These are phyloP conservation scores for Heliosperma pusillum DNA, from an alignment of 148 eudicot genomes.

Conservation along the genomic window DNA sequence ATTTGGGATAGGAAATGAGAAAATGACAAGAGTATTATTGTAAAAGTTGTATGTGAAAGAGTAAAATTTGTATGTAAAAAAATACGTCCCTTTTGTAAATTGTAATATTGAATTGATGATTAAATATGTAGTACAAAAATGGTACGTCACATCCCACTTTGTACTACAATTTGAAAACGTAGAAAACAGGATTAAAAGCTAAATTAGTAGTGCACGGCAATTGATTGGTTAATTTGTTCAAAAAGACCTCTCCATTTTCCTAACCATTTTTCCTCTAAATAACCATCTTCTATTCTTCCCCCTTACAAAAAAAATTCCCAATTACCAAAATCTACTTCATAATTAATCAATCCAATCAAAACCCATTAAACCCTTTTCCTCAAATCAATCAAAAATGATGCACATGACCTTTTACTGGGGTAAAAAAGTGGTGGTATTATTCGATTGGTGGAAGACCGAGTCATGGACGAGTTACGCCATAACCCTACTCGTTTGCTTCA, in stretches of 20 bases:
- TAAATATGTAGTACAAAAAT: too few relatives aligned
- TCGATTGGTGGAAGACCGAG: slow-evolving; percentile 47
- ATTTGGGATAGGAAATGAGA: too few relatives aligned
- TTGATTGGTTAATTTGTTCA: neutral
- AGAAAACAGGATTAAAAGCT: neutral
- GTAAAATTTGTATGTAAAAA: too few relatives aligned
- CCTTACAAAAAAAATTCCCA: neutral
- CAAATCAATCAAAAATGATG: slow-evolving; percentile 37
- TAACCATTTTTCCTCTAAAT: neutral
- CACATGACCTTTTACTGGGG: slow-evolving; percentile 71
- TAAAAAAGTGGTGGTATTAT: slow-evolving; percentile 32
- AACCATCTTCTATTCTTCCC: neutral
- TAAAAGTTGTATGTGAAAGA: too few relatives aligned
- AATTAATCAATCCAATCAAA: neutral
- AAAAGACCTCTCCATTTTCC: neutral
- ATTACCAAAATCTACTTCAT: neutral
- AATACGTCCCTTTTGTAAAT: too few relatives aligned
- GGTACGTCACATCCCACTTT: slow-evolving; percentile 6
- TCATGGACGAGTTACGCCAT: slow-evolving; percentile 39
- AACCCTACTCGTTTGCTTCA: slow-evolving; percentile 37
- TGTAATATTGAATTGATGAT: too few relatives aligned
- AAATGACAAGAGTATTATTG: too few relatives aligned
- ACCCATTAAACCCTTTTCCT: neutral
- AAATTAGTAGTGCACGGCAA: neutral
- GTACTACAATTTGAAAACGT: neutral